Evolutionary conservation across 2,329 filamentous ascomycete genomes (phyloP).

Genomic region (Colletotrichum sp.): DNA sequence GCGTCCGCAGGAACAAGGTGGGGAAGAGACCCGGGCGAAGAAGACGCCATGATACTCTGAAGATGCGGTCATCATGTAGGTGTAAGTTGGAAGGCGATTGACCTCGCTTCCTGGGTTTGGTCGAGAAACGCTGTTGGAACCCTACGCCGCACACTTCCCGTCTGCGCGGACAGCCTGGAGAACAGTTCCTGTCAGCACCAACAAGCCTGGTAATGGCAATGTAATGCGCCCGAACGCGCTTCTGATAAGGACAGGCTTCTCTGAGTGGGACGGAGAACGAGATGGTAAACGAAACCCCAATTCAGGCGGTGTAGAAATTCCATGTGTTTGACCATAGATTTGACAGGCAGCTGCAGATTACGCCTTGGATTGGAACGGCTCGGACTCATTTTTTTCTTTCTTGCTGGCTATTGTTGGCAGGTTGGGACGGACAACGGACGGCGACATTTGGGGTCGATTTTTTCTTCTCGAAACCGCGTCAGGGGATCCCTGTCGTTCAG

Average conservation of each 20-base stretch:
- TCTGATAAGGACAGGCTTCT: constrained; percentile 17
- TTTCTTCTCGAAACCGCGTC: neutral
- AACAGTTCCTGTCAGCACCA: constrained; percentile 16
- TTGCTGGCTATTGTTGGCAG: neutral
- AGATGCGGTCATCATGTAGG: constrained; percentile 19
- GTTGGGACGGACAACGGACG: neutral
- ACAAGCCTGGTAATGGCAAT: neutral
- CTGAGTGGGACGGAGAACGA: constrained; percentile 12
- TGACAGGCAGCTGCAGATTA: neutral
- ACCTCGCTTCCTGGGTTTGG: neutral
- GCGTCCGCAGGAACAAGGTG: constrained; percentile 1
- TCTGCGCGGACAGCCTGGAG: neutral
- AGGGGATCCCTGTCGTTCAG: constrained; percentile 24
- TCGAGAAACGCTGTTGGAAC: neutral
- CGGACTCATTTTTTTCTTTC: neutral
- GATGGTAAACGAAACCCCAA: neutral
- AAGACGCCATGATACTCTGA: constrained; percentile 12
- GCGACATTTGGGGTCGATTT: constrained; percentile 17
- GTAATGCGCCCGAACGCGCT: neutral
- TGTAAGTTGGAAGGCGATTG: constrained; percentile 13
- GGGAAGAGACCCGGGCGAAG: neutral
- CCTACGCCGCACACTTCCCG: neutral
- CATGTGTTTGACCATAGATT: neutral
- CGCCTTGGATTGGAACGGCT: neutral
- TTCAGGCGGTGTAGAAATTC: constrained; percentile 1